Evolutionary conservation across 306 rosid genomes (phyloP).

Genomic region (Sphenostylis stenocarpa): DNA sequence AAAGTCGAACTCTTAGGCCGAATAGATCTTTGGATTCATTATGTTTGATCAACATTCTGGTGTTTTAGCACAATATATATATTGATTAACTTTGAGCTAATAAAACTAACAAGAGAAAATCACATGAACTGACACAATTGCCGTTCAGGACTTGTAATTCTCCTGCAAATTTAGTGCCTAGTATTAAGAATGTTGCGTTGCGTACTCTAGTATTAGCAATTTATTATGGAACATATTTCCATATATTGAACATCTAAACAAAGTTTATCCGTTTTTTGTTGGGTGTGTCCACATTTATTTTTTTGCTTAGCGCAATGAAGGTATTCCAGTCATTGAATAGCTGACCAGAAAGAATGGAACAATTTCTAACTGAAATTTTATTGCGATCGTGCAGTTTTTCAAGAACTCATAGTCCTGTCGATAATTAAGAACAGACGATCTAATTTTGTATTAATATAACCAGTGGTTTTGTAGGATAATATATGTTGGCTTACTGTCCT

Average conservation of each 20-base stretch:
- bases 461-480: too few species aligned
- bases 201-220: not conserved
- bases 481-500: too few species aligned
- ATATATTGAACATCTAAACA: not conserved
- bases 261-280: not conserved
- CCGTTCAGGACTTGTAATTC: not conserved
- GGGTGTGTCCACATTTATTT: too few species aligned
- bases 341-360: too few species aligned
- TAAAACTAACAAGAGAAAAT: not conserved
- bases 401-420: too few species aligned
- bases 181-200: not conserved
- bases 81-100: not conserved
- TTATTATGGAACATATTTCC: not conserved
- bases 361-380: too few species aligned
- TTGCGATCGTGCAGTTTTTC: too few species aligned
- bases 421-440: too few species aligned
- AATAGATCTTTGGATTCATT: not conserved
- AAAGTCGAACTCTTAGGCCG: not conserved
- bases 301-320: too few species aligned
- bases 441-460: too few species aligned
- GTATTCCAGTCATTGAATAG: too few species aligned
- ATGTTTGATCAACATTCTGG: not conserved
- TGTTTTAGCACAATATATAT: not conserved
- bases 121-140: not conserved
- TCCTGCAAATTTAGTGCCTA: not conserved